phyloP scores from a whole-genome alignment of 768 basidiomycete genomes.

The Boletus subcaerulescens region DNA sequence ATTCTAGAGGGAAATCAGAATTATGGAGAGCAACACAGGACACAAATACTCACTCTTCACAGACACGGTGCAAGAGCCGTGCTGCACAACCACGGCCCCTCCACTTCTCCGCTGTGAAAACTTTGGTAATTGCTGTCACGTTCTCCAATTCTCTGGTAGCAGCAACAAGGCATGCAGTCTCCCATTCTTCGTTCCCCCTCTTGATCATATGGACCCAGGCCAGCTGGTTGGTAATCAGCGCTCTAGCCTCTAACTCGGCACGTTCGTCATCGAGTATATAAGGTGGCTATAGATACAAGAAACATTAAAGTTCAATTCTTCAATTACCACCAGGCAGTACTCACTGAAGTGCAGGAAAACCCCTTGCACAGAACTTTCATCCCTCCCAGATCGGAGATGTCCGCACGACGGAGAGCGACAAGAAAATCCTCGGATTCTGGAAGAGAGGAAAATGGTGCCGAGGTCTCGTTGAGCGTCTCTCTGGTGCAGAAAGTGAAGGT shows the following conservation, averaged over 20 bases:
- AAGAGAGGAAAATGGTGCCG: background rate
- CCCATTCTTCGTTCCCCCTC: constrained; percentile 20
- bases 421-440: constrained; percentile 9
- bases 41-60: constrained; percentile 43
- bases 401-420: constrained; percentile 35
- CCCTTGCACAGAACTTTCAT: constrained; percentile 49
- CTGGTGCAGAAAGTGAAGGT: constrained; percentile 54
- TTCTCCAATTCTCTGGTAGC: constrained; percentile 57
- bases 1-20: constrained; percentile 25
- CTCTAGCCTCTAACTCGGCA: constrained; percentile 50
- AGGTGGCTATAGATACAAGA: constrained; percentile 42
- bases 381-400: constrained; percentile 24
- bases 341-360: constrained; percentile 60
- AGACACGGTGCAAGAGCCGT: constrained; percentile 57
- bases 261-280: constrained; percentile 44
- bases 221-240: constrained; percentile 43
- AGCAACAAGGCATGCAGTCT: constrained; percentile 65
- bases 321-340: constrained; percentile 15
- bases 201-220: constrained; percentile 63
- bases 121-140: constrained; percentile 69
- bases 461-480: constrained; percentile 33
- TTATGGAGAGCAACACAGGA: background rate
- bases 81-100: constrained; percentile 57
- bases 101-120: constrained; percentile 56
- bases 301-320: background rate